Conservation (phyloP, 163 green algal genomes). For the Coccomyxa subellipsoidea region DNA sequence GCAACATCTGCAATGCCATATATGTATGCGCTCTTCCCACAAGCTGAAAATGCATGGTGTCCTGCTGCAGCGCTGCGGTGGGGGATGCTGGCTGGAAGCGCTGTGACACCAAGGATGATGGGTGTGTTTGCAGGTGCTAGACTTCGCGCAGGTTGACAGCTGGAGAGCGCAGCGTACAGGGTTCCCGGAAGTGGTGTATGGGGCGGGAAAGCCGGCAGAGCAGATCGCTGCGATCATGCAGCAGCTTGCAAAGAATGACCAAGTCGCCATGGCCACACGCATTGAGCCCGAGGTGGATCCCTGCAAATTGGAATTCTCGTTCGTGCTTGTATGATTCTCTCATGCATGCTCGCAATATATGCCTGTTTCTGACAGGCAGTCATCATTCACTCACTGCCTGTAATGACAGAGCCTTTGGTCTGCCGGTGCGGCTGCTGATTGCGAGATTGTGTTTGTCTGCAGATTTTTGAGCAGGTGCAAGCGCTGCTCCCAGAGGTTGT, state of each 20-base stretch:
- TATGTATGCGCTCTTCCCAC: too few relatives aligned
- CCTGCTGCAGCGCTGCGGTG: background rate
- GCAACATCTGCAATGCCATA: background rate
- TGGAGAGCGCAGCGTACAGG: slow-evolving; percentile 33
- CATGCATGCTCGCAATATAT: too few relatives aligned
- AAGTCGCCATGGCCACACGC: slow-evolving; percentile 54
- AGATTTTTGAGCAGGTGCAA: slow-evolving; percentile 27
- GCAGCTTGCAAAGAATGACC: slow-evolving; percentile 46
- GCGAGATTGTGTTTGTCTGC: background rate
- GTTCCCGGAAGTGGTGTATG: slow-evolving; percentile 74
- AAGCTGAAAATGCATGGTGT: too few relatives aligned
- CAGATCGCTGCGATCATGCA: slow-evolving; percentile 61
- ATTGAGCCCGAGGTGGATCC: slow-evolving; percentile 30
- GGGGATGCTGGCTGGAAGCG: background rate
- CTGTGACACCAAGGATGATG: background rate
- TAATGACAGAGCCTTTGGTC: too few relatives aligned
- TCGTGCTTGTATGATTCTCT: too few relatives aligned
- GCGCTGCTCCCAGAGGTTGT: slow-evolving; percentile 24
- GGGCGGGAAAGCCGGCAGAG: slow-evolving; percentile 60
- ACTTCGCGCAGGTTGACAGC: slow-evolving; percentile 14
- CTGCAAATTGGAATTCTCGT: too few relatives aligned
- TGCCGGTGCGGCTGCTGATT: too few relatives aligned
- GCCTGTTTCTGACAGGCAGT: too few relatives aligned
- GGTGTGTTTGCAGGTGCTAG: background rate
- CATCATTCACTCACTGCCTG: too few relatives aligned